Base-by-base conservation (phyloP, 2,329 filamentous ascomycete species). In the Arthrobotrys entomopaga region DNA sequence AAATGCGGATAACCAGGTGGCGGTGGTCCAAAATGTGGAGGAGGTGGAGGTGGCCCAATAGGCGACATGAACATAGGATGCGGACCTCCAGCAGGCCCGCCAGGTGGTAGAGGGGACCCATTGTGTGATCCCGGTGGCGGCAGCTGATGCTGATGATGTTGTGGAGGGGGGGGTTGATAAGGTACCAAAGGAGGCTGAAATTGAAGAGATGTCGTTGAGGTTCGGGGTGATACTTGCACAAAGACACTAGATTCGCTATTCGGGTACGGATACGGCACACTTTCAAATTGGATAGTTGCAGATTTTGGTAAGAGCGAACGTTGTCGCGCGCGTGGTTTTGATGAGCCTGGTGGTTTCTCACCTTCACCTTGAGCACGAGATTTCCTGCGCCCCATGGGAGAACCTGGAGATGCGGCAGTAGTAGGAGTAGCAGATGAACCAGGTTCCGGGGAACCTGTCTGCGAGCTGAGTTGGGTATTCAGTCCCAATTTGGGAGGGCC, bases 201-300 rank as follows among this genome's bases (percentile, higher is more conserved):
- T 42, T 73, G 69, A 15, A 73, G 40, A 46, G 69, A 61, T 1
- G 69, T 66, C 20, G 69, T 66, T 34, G 69, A 49, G 48, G 61
- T 52, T 63, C 69, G 49, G 61, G 69, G 69, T 38, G 69, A 73
- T 11, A 73, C 69, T 34, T 73, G 69, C 16, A 73, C 69, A 48
- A 73, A 73, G 16, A 73, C 69, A 40, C 60, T 73, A 40, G 69
- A 73, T 22, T 73, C 69, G 59, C 69, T 73, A 38, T 66, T 73
- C 49, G 69, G 69, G 52, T 42, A 73, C 15, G 69, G 69, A 13
- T 66, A 73, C 4, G 69, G 69, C 0, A 73, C 69, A 56, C 69
- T 73, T 24, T 73, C 69, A 63, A 73, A 73, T 20, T 73, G 69
- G 16, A 73, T 73, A 43, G 56, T 73, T 13, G 67, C 54, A 26